Base-by-base conservation (phyloP, 768 basidiomycete genomes). In the Nidula microcarpa region DNA sequence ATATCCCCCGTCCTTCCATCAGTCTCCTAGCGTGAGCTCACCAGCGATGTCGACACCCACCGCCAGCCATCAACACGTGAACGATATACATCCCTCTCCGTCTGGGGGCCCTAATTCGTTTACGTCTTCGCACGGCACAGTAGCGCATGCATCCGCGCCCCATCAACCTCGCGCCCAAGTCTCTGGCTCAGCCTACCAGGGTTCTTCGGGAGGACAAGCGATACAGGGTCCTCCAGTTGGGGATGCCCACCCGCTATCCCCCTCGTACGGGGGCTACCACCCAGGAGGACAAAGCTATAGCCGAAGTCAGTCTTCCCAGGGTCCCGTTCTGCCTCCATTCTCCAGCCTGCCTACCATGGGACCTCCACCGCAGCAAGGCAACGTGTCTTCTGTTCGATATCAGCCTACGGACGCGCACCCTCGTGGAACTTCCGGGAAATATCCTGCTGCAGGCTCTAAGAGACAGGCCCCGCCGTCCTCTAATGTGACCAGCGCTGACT, bases 401-500 rank as follows among this genome's bases (percentile, higher is more conserved):
- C 78, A 84, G 54, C 62, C 74, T 51, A 60, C 63, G 36, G 84
- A 85, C 51, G 61, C 70, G 4, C 73, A 71, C 50, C 62, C 64
- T 35, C 65, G 66, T 37, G 55, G 64, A 59, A 57, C 61, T 49
- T 36, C 70, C 47, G 49, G 49, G 39, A 61, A 65, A 62, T 71
- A 67, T 57, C 70, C 72, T 58, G 52, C 61, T 33, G 67, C 77
- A 39, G 74, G 75, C 32, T 70, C 80, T 53, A 90, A 89, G 68
- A 76, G 88, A 57, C 74, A 79, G 33, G 80, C 81, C 34, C 79
- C 82, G 10, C 71, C 78, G 3, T 77, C 82, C 11, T 89, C 89
- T 1, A 84, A 81, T 59, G 80, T 84, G 55, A 84, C 86, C 7
- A 91, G 88, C 57, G 84, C 87, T 9, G 85, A 92, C 67, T 91